phyloP scores from a whole-genome alignment of 2,329 filamentous ascomycete genomes.

The Neopestalotiopsis clavispora region DNA sequence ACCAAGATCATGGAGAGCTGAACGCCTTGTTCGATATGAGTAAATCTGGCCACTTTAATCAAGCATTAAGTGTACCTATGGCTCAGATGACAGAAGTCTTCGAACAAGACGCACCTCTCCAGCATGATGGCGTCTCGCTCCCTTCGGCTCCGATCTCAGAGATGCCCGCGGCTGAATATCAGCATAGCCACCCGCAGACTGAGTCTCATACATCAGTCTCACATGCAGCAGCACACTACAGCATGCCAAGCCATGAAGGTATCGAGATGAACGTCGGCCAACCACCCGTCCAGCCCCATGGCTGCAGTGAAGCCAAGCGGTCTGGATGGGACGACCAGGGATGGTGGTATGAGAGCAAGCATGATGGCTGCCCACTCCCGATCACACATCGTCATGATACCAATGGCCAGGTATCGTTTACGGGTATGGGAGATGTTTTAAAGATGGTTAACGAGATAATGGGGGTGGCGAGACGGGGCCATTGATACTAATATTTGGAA shows the following conservation, averaged over 20 bases:
- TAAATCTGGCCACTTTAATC: no score
- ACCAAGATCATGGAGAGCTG: no score
- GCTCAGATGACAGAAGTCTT: no score
- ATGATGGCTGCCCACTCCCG: constrained; percentile 3
- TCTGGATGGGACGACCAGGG: constrained; percentile 7
- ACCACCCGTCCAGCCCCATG: background rate
- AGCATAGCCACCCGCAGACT: background rate
- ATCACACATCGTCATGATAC: background rate
- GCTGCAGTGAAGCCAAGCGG: background rate
- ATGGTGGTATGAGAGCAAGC: constrained; percentile 9
- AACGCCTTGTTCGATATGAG: no score
- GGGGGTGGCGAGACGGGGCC: background rate
- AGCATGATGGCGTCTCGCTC: no score
- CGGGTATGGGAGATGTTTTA: background rate
- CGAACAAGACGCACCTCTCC: no score
- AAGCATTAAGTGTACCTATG: no score
- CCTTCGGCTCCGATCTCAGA: no score
- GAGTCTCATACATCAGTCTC: background rate
- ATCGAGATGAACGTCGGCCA: background rate
- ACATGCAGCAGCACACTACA: no score
- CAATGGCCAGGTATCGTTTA: constrained; percentile 6
- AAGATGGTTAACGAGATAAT: background rate
- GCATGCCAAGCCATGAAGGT: no score
- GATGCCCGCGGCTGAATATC: no score
- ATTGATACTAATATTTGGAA: no score